Percentiles rank a stretch among this genome's conserved stretches.
Evolutionary conservation across 306 rosid species (phyloP).

Genomic region (Cotoneaster glaucophyllus): DNA sequence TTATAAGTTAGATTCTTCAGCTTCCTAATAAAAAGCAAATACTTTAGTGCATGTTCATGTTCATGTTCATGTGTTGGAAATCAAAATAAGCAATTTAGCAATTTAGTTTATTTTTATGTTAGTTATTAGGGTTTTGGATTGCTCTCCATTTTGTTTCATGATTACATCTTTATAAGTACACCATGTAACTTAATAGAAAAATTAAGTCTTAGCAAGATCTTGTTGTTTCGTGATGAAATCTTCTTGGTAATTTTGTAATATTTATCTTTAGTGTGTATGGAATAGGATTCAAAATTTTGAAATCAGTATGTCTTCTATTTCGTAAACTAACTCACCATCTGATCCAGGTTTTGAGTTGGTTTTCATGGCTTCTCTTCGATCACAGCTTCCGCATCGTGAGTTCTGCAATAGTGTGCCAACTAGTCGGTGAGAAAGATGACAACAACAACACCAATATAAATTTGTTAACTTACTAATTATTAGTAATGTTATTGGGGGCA

Average conservation of each 20-base stretch:
- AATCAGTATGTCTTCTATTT: background rate
- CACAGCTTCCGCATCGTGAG: background rate
- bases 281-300: too few species aligned
- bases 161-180: too few species aligned
- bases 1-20: background rate
- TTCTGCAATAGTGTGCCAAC: background rate
- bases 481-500: background rate
- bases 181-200: too few species aligned
- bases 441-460: background rate
- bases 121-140: background rate
- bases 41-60: background rate
- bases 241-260: background rate
- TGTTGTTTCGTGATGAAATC: background rate
- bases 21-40: too few species aligned
- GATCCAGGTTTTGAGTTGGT: background rate
- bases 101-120: background rate
- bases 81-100: too few species aligned
- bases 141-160: background rate
- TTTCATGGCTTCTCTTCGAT: background rate
- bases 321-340: background rate
- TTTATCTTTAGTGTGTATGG: background rate
- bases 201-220: background rate
- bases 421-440: background rate
- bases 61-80: background rate
- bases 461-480: background rate